Conservation (phyloP, 345 rosid species). For the Draba incana region DNA sequence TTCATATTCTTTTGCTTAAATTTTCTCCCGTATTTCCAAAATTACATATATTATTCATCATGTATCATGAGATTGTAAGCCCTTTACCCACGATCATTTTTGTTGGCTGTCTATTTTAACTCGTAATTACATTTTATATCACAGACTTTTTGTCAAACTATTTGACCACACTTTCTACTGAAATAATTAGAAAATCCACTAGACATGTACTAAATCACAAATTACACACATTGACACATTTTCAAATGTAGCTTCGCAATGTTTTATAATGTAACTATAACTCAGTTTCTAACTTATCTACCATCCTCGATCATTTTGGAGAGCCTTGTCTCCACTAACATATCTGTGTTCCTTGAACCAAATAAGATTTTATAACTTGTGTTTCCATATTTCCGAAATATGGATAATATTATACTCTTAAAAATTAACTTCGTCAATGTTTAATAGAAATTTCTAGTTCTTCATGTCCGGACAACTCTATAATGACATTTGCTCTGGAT, state of each 20-base stretch:
- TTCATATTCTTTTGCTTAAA: background rate
- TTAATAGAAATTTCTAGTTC: slow-evolving; percentile 25
- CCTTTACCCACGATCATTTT: background rate
- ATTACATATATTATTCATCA: background rate
- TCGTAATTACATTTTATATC: background rate
- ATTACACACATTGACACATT: too few species aligned
- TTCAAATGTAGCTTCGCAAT: background rate
- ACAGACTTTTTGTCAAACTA: background rate
- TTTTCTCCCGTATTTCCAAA: background rate
- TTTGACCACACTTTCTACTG: slow-evolving; percentile 1
- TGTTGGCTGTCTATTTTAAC: slow-evolving; percentile 5
- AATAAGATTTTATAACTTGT: background rate
- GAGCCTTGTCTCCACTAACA: background rate
- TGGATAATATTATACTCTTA: background rate
- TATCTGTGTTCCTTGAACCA: background rate
- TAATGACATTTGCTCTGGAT: slow-evolving; percentile 23
- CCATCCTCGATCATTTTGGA: background rate
- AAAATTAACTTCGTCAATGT: background rate
- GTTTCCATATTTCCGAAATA: background rate
- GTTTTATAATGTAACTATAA: too few species aligned
- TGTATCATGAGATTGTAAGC: background rate
- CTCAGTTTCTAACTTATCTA: background rate
- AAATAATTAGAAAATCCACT: slow-evolving; percentile 17
- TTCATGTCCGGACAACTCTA: background rate
- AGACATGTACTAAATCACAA: too few species aligned